Conservation (phyloP, 768 basidiomycete genomes). For the Termitomyces sp. region DNA sequence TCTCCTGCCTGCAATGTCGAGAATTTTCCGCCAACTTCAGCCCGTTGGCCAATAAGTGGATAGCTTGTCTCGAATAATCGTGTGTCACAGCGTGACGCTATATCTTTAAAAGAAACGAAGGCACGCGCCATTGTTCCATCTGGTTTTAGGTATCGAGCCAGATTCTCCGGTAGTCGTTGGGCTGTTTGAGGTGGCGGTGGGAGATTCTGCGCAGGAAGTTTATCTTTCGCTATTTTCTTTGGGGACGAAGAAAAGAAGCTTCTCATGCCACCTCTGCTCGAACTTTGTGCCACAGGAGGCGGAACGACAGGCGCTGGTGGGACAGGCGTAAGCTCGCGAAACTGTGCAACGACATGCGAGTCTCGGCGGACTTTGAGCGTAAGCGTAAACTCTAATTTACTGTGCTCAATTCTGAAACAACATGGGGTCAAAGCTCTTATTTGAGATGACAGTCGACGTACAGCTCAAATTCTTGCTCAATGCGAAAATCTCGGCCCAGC, state of each 20-base stretch:
- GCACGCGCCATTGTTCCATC: conserved; percentile 88
- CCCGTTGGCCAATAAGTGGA: conserved; percentile 73
- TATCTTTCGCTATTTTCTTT: conserved; percentile 54
- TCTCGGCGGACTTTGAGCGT: conserved; percentile 84
- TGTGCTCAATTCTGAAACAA: conserved; percentile 66
- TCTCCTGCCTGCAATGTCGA: conserved; percentile 77
- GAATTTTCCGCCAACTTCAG: conserved; percentile 49
- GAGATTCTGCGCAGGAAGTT: conserved; percentile 26
- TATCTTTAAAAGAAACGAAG: conserved; percentile 85
- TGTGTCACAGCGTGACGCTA: conserved; percentile 78
- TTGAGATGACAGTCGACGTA: conserved; percentile 30
- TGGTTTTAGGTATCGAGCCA: conserved; percentile 76
- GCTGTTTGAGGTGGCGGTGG: conserved; percentile 32
- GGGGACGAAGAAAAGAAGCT: conserved; percentile 74
- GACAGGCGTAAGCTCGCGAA: conserved; percentile 53
- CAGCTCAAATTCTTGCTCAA: conserved; percentile 91
- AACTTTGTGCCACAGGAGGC: conserved; percentile 37
- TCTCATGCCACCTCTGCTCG: conserved; percentile 63
- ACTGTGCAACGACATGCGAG: conserved; percentile 76
- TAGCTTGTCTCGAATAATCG: conserved; percentile 78
- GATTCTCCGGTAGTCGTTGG: conserved; percentile 61
- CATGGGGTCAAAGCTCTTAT: not conserved
- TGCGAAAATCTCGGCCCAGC: conserved; percentile 51
- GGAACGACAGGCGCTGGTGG: conserved; percentile 26
- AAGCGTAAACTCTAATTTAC: conserved; percentile 92